Percentiles rank a stretch among this genome's conserved stretches.
phyloP scores from a whole-genome alignment of 306 rosid species.

The Sechiopsis laciniata region DNA sequence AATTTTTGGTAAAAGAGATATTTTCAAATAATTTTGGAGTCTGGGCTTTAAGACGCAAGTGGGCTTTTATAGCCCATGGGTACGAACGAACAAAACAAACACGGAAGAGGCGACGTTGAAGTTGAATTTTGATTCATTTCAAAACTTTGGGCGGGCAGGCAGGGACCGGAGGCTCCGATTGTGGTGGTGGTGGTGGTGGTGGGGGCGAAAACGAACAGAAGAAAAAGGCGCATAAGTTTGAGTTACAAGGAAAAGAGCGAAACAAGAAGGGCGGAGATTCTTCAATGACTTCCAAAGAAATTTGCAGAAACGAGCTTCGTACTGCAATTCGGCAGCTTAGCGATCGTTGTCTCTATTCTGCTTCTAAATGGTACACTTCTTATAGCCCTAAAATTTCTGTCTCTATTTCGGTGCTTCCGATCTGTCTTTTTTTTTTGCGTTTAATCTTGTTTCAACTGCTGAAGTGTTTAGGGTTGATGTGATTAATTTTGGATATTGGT shows the following conservation, averaged over 20 bases:
- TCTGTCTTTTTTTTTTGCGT: neutral
- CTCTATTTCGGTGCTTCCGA: neutral
- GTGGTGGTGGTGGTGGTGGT: conserved; percentile 19
- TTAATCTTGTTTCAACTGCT: conserved; percentile 13
- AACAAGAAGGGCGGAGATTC: neutral
- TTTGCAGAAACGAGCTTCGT: conserved; percentile 78
- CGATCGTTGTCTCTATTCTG: conserved; percentile 73
- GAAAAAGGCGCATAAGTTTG: conserved; percentile 23
- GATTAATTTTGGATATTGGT: neutral
- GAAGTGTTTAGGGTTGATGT: neutral
- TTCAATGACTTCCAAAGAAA: conserved; percentile 69
- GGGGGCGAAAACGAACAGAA: conserved; percentile 17
- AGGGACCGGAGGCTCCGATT: conserved; percentile 2
- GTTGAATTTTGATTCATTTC: neutral
- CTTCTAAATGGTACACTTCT: conserved; percentile 71
- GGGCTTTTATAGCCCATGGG: conserved; percentile 1
- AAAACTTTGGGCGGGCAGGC: neutral
- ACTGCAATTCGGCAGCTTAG: conserved; percentile 78
- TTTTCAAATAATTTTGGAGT: neutral
- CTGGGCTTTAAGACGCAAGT: neutral
- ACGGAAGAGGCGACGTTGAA: neutral
- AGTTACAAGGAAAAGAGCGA: conserved; percentile 7
- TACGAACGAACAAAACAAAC: too few species aligned
- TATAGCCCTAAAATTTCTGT: conserved; percentile 13
- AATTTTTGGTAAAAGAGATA: too few species aligned